A percentile compares a stretch with the other conserved stretches of the same genome.
phyloP scores from a whole-genome alignment of 768 basidiomycete species.

The Amanita inopinata region DNA sequence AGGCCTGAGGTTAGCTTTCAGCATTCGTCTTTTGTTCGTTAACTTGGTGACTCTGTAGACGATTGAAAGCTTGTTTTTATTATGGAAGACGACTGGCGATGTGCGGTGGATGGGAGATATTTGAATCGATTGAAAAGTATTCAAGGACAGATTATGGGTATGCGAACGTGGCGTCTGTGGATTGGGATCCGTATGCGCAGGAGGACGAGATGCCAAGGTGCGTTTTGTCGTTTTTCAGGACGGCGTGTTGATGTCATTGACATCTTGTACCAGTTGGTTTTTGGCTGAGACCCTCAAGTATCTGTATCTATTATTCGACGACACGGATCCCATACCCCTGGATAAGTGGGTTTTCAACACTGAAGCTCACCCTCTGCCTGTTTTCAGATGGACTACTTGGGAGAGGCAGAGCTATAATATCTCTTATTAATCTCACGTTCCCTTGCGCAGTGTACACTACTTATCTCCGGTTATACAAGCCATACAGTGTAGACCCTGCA shows the following conservation, averaged over 20 bases:
- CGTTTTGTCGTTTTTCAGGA: not conserved
- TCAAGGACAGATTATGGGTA: slow-evolving; percentile 51
- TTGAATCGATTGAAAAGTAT: slow-evolving; percentile 48
- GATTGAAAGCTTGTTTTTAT: slow-evolving; percentile 57
- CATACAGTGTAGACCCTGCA: no score
- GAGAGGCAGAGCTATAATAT: slow-evolving; percentile 39
- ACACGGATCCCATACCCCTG: slow-evolving; percentile 31
- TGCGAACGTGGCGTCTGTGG: slow-evolving; percentile 40
- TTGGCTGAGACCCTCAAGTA: slow-evolving; percentile 49
- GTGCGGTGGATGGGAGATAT: slow-evolving; percentile 59
- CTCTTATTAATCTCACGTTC: not conserved
- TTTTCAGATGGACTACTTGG: slow-evolving; percentile 48
- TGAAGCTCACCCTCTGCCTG: slow-evolving; percentile 63
- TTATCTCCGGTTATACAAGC: no score
- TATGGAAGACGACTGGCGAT: slow-evolving; percentile 63
- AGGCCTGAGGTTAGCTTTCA: slow-evolving; percentile 54
- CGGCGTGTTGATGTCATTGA: not conserved
- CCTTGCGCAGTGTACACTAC: no score
- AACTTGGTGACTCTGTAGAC: slow-evolving; percentile 31
- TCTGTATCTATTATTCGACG: slow-evolving; percentile 54
- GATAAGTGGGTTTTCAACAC: slow-evolving; percentile 57
- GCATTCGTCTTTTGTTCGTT: not conserved
- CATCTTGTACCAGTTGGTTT: slow-evolving; percentile 26
- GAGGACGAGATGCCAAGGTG: slow-evolving; percentile 70
- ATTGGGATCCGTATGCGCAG: slow-evolving; percentile 22